phyloP scores from a whole-genome alignment of 1,139 yeast genomes.

The Spathaspora sp. region DNA sequence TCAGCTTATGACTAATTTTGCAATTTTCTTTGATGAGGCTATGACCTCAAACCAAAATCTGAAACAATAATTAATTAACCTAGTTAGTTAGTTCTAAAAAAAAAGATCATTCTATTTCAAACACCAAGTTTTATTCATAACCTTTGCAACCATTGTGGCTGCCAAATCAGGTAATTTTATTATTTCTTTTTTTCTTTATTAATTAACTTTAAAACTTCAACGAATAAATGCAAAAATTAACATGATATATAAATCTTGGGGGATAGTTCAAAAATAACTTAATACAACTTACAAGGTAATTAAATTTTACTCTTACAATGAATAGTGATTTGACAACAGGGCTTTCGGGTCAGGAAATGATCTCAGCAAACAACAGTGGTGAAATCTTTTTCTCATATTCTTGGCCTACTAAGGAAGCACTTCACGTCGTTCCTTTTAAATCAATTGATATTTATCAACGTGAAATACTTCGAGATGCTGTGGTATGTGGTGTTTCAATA shows the following conservation, averaged over 20 bases:
- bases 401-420: neutral
- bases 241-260: neutral
- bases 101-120: too few relatives aligned
- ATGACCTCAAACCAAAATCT: too few relatives aligned
- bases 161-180: slow-evolving; percentile 3
- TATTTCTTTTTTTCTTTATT: neutral
- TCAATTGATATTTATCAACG: slow-evolving; percentile 3
- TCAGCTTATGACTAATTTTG: too few relatives aligned
- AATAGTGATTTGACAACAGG: neutral
- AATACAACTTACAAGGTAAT: too few relatives aligned
- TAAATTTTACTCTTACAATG: too few relatives aligned
- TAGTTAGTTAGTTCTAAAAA: too few relatives aligned
- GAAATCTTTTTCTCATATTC: slow-evolving; percentile 1
- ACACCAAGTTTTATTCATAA: neutral
- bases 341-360: neutral
- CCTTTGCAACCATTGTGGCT: slow-evolving; percentile 6
- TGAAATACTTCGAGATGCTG: neutral
- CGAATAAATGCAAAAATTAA: slow-evolving; percentile 4
- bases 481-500: slow-evolving; percentile 23
- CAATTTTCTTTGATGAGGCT: too few relatives aligned
- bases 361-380: neutral
- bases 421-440: neutral
- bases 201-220: neutral
- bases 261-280: too few relatives aligned
- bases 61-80: too few relatives aligned